phyloP scores from a whole-genome alignment of 148 eudicot species.

The Rhododendron henanense region DNA sequence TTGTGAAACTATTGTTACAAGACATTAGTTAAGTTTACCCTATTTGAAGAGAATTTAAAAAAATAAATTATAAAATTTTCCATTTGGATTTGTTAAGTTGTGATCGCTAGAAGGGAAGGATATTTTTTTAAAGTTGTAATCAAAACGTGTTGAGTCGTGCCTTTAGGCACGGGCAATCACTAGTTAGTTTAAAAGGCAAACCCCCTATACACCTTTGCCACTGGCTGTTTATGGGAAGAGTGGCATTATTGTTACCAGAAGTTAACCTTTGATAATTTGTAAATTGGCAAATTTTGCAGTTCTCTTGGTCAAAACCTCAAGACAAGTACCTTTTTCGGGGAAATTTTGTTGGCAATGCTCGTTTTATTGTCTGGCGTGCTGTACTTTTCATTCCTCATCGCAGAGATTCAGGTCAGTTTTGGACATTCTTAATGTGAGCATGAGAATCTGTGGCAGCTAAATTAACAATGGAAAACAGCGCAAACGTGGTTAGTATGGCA shows the following conservation, averaged over 20 bases:
- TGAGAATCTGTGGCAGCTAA: neutral
- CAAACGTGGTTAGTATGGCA: neutral
- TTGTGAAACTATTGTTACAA: no score
- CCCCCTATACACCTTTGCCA: neutral
- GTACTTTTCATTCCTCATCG: slow-evolving; percentile 72
- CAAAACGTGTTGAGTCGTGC: no score
- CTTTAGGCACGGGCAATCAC: no score
- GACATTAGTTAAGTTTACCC: no score
- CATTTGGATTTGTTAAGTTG: no score
- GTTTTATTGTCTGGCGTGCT: slow-evolving; percentile 72
- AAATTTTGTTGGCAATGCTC: slow-evolving; percentile 69
- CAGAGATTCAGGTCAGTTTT: slow-evolving; percentile 59
- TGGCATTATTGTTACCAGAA: neutral
- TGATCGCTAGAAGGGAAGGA: no score
- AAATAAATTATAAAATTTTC: no score
- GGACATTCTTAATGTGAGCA: neutral
- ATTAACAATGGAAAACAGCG: neutral
- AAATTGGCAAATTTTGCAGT: slow-evolving; percentile 34
- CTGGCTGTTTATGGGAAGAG: neutral
- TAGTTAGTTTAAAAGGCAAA: no score
- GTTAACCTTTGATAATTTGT: neutral
- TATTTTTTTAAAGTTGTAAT: no score
- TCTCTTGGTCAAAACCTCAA: slow-evolving; percentile 83
- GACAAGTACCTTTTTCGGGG: slow-evolving; percentile 77
- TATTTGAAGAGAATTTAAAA: no score